These are phyloP conservation scores for Blastocystis sp. DNA, from an alignment of 352 stramenopile species.

Conservation along the genomic window DNA sequence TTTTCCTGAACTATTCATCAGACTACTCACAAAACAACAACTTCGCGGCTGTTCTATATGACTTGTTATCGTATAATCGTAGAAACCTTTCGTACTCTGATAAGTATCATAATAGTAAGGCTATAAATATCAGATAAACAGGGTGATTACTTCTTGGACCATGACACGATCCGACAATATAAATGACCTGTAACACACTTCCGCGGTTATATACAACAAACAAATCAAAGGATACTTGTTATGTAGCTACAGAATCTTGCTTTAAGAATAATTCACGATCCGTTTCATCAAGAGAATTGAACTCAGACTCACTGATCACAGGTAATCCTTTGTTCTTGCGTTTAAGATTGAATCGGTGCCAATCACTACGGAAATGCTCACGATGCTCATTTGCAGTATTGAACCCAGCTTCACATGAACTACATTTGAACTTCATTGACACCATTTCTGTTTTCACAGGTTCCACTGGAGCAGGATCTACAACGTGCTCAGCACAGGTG, in stretches of 20 bases:
- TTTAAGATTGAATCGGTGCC: slow-evolving; percentile 82
- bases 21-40: not conserved
- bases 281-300: slow-evolving; percentile 23
- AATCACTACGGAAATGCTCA: slow-evolving; percentile 80
- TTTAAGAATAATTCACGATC: slow-evolving; percentile 43
- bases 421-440: slow-evolving; percentile 64
- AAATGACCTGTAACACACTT: not conserved
- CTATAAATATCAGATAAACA: not conserved
- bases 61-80: not conserved
- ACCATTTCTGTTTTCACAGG: not conserved
- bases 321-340: slow-evolving; percentile 74
- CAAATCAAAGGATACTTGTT: not conserved
- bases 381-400: slow-evolving; percentile 73
- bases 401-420: slow-evolving; percentile 76
- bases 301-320: slow-evolving; percentile 65
- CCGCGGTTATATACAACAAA: slow-evolving; percentile 20
- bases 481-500: not conserved
- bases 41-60: not conserved
- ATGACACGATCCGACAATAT: not conserved
- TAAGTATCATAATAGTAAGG: slow-evolving; percentile 52
- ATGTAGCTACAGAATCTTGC: slow-evolving; percentile 51
- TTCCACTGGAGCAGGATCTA: not conserved
- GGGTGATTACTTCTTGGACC: not conserved
- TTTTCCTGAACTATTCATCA: not conserved
- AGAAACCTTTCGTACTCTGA: not conserved